Evolutionary conservation across 805 yeast genomes (phyloP).

Genomic region (Huiozyma naganishii): DNA sequence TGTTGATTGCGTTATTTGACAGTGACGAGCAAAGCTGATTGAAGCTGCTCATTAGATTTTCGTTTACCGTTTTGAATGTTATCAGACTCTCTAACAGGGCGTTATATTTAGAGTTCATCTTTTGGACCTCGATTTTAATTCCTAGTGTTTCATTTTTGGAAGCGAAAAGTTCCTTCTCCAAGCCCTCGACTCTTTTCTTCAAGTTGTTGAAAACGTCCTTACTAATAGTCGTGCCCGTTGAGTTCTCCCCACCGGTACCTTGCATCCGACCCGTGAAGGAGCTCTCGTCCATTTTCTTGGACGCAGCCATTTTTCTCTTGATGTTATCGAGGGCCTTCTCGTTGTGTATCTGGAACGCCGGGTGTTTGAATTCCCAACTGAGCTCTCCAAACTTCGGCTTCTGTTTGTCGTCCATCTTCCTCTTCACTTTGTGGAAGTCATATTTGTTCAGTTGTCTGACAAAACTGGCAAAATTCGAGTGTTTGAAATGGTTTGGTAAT

Average conservation of each 20-base stretch:
- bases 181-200: slow-evolving; percentile 27
- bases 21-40: slow-evolving; percentile 40
- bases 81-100: slow-evolving; percentile 53
- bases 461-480: slow-evolving; percentile 87
- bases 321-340: slow-evolving; percentile 76
- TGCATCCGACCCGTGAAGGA: slow-evolving; percentile 15
- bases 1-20: slow-evolving; percentile 48
- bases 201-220: slow-evolving; percentile 21
- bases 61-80: slow-evolving; percentile 45
- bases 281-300: slow-evolving; percentile 32
- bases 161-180: slow-evolving; percentile 19
- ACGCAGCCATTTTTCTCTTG: slow-evolving; percentile 65
- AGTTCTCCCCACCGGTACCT: slow-evolving; percentile 13
- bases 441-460: slow-evolving; percentile 93
- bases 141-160: slow-evolving; percentile 17
- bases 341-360: slow-evolving; percentile 70
- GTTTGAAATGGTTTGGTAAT: slow-evolving; percentile 87
- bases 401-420: slow-evolving; percentile 50
- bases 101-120: slow-evolving; percentile 47
- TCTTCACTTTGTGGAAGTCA: slow-evolving; percentile 92
- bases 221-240: slow-evolving; percentile 15
- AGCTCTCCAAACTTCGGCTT: slow-evolving; percentile 54
- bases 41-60: slow-evolving; percentile 44
- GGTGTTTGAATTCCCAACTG: slow-evolving; percentile 93
- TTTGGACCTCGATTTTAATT: slow-evolving; percentile 28